These are phyloP conservation scores for Ascochyta lentis DNA, from an alignment of 2,329 filamentous ascomycete species.

Conservation along the genomic window DNA sequence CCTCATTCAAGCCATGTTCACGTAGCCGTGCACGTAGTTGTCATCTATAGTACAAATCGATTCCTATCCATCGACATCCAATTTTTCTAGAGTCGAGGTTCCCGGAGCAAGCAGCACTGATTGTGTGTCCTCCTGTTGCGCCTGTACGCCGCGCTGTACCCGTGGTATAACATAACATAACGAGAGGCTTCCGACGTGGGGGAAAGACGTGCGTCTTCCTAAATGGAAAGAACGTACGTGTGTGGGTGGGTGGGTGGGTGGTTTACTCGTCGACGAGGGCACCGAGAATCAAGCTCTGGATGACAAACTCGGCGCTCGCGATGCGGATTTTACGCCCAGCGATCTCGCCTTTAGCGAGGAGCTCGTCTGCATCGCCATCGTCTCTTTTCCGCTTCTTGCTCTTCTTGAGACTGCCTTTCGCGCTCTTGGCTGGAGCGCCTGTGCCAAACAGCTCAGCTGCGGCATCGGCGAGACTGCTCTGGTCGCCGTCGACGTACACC, in stretches of 20 bases:
- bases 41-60: background rate
- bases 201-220: too few relatives aligned
- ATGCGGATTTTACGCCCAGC: constrained; percentile 65
- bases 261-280: constrained; percentile 69
- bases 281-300: constrained; percentile 91
- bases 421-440: constrained; percentile 34
- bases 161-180: background rate
- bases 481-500: constrained; percentile 80
- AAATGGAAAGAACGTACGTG: background rate
- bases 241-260: background rate
- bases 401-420: constrained; percentile 23
- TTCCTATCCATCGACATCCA: background rate
- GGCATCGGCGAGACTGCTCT: constrained; percentile 62
- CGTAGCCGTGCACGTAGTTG: background rate
- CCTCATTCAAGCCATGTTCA: too few relatives aligned
- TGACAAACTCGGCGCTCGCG: constrained; percentile 83
- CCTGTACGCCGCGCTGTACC: constrained; percentile 8
- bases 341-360: constrained; percentile 42
- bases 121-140: background rate
- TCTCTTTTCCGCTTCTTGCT: constrained; percentile 55
- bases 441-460: constrained; percentile 58
- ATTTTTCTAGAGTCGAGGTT: background rate
- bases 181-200: too few relatives aligned
- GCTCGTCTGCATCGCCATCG: constrained; percentile 36
- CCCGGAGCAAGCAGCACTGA: background rate